Base-by-base conservation (phyloP, 2,329 filamentous ascomycete species). In the Byssochlamys sp. region DNA sequence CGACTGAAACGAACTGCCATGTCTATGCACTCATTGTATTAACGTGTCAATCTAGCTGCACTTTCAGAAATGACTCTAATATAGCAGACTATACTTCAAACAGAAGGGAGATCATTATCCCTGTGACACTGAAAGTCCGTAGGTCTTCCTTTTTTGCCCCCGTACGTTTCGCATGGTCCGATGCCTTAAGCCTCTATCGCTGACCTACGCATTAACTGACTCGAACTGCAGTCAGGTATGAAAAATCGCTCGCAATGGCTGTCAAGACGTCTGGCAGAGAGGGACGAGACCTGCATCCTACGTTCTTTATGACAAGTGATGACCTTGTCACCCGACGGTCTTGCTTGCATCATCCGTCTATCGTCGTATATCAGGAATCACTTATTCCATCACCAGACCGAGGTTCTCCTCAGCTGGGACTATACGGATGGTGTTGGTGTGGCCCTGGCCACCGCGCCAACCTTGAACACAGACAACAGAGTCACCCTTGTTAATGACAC, bases 401-500 rank as follows among this genome's bases (percentile, higher is more conserved):
- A 76, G 68, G 68, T 74, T 69, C 64, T 75, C 73, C 66, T 78
- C 75, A 53, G 77, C 77, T 52, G 77, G 76, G 49, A 80, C 77
- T 57, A 79, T 70, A 69, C 77, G 77, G 61, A 79, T 75, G 59
- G 84, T 87, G 76, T 87, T 87, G 69, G 84, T 87, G 76, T 86
- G 83, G 60, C 84, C 84, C 80, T 83, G 82, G 55, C 84, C 84
- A 66, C 84, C 84, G 66, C 83, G 78, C 84, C 84, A 87, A 66
- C 84, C 84, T 71, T 87, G 84, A 50, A 87, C 84, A 66, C 84
- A 86, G 67, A 87, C 77, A 58, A 87, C 84, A 61, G 78, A 75
- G 67, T 91, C 89, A 61, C 89, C 90, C 71, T 90, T 85, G 75
- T 86, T 87, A 63, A 95, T 81, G 59, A 94, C 85, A 61, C 85